phyloP scores from a whole-genome alignment of 2,329 filamentous ascomycete species.

The Stagonosporopsis cucurbitacearum region DNA sequence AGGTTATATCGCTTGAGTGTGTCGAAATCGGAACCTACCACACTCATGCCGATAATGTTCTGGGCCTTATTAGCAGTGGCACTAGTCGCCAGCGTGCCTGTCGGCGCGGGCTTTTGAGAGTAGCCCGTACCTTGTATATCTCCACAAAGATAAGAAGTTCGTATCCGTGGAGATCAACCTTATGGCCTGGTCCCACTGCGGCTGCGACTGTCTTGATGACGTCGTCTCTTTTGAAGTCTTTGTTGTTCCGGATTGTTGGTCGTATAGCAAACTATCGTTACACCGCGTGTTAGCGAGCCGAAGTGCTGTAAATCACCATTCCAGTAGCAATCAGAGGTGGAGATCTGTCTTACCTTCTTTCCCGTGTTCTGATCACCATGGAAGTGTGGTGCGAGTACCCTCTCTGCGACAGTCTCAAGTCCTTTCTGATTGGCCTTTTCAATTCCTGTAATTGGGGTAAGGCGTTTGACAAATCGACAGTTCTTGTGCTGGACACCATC shows the following conservation, averaged over 20 bases:
- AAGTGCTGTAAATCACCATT: conserved; percentile 12
- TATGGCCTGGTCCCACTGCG: conserved; percentile 70
- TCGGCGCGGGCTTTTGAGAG: not conserved
- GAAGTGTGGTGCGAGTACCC: conserved; percentile 71
- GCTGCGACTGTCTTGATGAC: conserved; percentile 75
- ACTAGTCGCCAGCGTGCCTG: not conserved
- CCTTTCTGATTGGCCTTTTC: conserved; percentile 73
- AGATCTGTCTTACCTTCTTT: conserved; percentile 57
- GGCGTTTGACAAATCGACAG: conserved; percentile 64
- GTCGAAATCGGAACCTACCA: conserved; percentile 77
- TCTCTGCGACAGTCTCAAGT: conserved; percentile 67
- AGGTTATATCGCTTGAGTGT: conserved; percentile 78
- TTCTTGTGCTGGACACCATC: conserved; percentile 58
- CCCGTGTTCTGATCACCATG: conserved; percentile 56
- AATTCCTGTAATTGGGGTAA: conserved; percentile 65
- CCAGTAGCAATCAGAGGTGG: conserved; percentile 9
- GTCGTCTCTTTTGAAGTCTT: conserved; percentile 68
- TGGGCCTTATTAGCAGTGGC: conserved; percentile 47
- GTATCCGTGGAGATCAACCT: conserved; percentile 77
- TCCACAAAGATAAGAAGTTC: conserved; percentile 82
- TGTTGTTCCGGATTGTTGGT: conserved; percentile 77
- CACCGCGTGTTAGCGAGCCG: conserved; percentile 26
- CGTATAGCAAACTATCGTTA: conserved; percentile 77
- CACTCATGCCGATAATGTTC: conserved; percentile 79
- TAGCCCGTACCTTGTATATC: conserved; percentile 72